These are phyloP conservation scores for Albophoma yamanashiensis DNA, from an alignment of 2,329 filamentous ascomycete genomes.

Conservation along the genomic window DNA sequence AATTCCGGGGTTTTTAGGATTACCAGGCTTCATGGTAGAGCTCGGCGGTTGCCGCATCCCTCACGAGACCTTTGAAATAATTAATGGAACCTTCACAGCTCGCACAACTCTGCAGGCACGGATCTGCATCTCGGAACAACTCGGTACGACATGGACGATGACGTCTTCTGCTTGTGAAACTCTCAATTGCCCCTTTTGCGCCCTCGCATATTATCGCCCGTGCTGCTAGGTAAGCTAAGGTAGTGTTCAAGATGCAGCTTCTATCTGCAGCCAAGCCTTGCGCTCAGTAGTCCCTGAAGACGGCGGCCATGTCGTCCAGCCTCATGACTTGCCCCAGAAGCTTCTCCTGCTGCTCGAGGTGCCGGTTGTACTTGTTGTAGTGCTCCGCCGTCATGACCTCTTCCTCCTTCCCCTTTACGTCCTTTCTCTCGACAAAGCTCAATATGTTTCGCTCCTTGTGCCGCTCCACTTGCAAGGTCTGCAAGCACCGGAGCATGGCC, in stretches of 20 bases:
- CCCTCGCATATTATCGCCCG: not conserved
- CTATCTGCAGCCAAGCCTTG: not conserved
- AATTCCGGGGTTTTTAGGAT: not conserved
- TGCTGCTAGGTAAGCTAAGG: not conserved
- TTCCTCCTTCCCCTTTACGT: slow-evolving; percentile 77
- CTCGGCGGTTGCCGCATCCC: not conserved
- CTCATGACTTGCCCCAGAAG: slow-evolving; percentile 69
- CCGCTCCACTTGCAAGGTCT: slow-evolving; percentile 69
- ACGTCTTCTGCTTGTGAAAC: not conserved
- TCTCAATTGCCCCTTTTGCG: not conserved
- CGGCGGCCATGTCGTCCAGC: slow-evolving; percentile 74
- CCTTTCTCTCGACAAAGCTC: slow-evolving; percentile 71
- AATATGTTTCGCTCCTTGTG: slow-evolving; percentile 62
- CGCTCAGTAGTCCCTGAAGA: slow-evolving; percentile 65
- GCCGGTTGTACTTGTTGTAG: slow-evolving; percentile 48
- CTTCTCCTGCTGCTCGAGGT: slow-evolving; percentile 57
- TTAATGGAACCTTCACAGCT: not conserved
- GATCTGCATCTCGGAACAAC: not conserved
- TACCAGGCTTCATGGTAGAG: not conserved
- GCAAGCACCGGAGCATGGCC: slow-evolving; percentile 73
- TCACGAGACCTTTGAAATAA: too few species aligned
- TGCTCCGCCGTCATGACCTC: slow-evolving; percentile 68
- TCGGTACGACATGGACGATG: not conserved
- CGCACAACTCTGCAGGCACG: not conserved
- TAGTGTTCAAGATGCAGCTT: not conserved